A percentile compares a stretch with the other conserved stretches of the same genome.
Evolutionary conservation across 768 basidiomycete species (phyloP).

Genomic region (Sutorius australiensis): DNA sequence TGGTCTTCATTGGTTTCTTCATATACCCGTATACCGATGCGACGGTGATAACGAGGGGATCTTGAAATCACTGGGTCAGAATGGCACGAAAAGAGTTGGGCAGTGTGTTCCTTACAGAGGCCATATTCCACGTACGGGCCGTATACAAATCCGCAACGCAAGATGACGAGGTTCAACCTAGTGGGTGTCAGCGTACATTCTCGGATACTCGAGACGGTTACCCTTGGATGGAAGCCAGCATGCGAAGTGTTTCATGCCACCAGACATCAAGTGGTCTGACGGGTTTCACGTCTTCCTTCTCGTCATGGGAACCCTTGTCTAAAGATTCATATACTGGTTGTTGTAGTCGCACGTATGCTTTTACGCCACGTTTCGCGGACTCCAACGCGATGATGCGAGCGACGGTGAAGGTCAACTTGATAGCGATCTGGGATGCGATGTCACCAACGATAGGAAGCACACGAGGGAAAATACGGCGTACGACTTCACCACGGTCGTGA

Average conservation of each 20-base stretch:
- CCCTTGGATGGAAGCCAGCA: conserved; percentile 71
- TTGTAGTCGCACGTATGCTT: conserved; percentile 73
- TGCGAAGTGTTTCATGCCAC: conserved; percentile 86
- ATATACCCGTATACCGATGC: conserved; percentile 78
- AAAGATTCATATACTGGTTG: conserved; percentile 76
- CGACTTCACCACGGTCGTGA: conserved; percentile 72
- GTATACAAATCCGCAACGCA: conserved; percentile 73
- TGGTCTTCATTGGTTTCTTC: conserved; percentile 80
- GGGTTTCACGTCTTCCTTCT: conserved; percentile 75
- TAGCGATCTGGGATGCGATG: conserved; percentile 57
- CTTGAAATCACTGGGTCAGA: conserved; percentile 35
- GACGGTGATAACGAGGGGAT: conserved; percentile 67
- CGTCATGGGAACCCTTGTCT: conserved; percentile 60
- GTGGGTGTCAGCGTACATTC: conserved; percentile 7
- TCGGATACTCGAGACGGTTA: conserved; percentile 28
- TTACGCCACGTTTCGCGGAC: conserved; percentile 74
- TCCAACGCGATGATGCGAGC: conserved; percentile 68
- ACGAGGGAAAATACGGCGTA: conserved; percentile 31
- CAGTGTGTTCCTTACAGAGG: conserved; percentile 43
- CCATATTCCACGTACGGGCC: conserved; percentile 79
- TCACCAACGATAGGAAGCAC: conserved; percentile 2
- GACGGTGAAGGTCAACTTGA: conserved; percentile 68
- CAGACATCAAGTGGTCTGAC: conserved; percentile 67
- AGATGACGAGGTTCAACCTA: conserved; percentile 77
- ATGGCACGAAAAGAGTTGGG: conserved; percentile 4